These are phyloP conservation scores for Backusella psychrophila DNA, from an alignment of 192 early-diverging fungal genomes.

Conservation along the genomic window DNA sequence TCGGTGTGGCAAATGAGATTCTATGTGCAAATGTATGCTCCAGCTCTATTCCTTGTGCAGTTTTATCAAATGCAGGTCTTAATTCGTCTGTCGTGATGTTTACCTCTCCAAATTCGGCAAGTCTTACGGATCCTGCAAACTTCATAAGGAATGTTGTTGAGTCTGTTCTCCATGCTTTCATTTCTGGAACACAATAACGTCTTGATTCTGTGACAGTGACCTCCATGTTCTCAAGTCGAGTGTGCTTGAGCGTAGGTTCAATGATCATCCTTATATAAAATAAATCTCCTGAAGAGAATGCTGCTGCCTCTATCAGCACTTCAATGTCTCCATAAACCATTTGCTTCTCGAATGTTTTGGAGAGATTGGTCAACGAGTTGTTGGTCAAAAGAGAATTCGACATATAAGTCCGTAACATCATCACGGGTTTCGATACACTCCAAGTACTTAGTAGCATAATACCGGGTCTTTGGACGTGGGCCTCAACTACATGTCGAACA, in stretches of 20 bases:
- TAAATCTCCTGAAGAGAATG: slow-evolving; percentile 26
- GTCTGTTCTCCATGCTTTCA: slow-evolving; percentile 23
- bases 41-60: slow-evolving; percentile 9
- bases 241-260: slow-evolving; percentile 18
- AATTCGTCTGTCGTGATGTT: neutral
- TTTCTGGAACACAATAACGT: slow-evolving; percentile 14
- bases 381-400: slow-evolving; percentile 25
- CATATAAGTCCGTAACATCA: slow-evolving; percentile 22
- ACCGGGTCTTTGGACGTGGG: slow-evolving; percentile 12
- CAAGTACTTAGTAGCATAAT: slow-evolving; percentile 16
- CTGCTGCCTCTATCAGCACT: slow-evolving; percentile 22
- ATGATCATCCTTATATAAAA: slow-evolving; percentile 20
- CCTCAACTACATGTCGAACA: slow-evolving; percentile 22
- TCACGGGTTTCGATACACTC: slow-evolving; percentile 13
- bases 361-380: slow-evolving; percentile 18
- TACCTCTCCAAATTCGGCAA: slow-evolving; percentile 2
- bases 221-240: slow-evolving; percentile 21
- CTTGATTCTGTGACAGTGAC: slow-evolving; percentile 16
- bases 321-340: slow-evolving; percentile 15
- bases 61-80: slow-evolving; percentile 7
- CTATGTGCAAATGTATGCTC: slow-evolving; percentile 16
- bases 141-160: neutral
- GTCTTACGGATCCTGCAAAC: slow-evolving; percentile 9
- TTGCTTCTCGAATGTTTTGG: slow-evolving; percentile 29
- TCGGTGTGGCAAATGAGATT: slow-evolving; percentile 25